Evolutionary conservation across 345 rosid species (phyloP).

Genomic region (Rubroshorea leprosula): DNA sequence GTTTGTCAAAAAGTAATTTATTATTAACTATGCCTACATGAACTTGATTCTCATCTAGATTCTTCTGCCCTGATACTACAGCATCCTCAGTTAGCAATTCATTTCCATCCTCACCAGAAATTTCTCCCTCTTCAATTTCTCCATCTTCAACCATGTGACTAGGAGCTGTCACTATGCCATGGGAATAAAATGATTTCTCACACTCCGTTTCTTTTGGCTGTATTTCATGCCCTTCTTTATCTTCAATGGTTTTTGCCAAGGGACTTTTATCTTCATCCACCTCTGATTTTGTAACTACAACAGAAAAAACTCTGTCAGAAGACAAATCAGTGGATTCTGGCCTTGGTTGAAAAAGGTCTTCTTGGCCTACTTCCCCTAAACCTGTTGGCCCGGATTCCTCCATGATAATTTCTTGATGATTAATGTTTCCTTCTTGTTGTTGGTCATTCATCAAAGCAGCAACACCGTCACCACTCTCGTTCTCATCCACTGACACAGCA

Average conservation of each 20-base stretch:
- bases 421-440: slow-evolving; percentile 21
- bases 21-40: slow-evolving; percentile 18
- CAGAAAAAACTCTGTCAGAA: slow-evolving; percentile 3
- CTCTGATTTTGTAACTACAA: slow-evolving; percentile 25
- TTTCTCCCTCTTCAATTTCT: slow-evolving; percentile 56
- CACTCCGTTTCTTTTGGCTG: slow-evolving; percentile 30
- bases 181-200: slow-evolving; percentile 21
- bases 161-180: slow-evolving; percentile 13
- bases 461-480: slow-evolving; percentile 17
- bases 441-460: slow-evolving; percentile 15
- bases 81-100: slow-evolving; percentile 22
- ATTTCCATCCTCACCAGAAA: slow-evolving; percentile 31
- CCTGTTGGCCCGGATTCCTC: slow-evolving; percentile 17
- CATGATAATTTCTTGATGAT: slow-evolving; percentile 14
- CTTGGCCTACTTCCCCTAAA: slow-evolving; percentile 23
- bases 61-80: slow-evolving; percentile 14
- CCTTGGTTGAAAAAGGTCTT: slow-evolving; percentile 13
- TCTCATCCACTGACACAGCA: slow-evolving; percentile 12
- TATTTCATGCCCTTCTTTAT: slow-evolving; percentile 18
- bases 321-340: slow-evolving; percentile 14
- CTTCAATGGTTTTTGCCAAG: slow-evolving; percentile 2
- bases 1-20: slow-evolving; percentile 14
- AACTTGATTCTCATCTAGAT: slow-evolving; percentile 23
- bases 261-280: slow-evolving; percentile 11
- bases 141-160: slow-evolving; percentile 30